phyloP scores from a whole-genome alignment of 805 yeast species.

The Wickerhamiella domercqiae region DNA sequence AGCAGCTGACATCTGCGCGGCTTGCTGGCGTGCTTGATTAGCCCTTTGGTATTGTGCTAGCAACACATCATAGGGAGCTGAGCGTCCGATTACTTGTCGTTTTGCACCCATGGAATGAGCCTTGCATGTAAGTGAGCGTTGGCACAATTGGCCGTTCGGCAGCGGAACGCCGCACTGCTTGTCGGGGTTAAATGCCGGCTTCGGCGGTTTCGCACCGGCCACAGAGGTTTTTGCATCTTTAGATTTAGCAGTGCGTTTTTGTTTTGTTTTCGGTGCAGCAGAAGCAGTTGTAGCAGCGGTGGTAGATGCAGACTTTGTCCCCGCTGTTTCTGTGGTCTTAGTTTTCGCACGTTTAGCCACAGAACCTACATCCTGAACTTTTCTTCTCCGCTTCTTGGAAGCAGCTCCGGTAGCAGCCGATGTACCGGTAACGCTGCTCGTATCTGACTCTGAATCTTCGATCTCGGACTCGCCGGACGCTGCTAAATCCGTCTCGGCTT shows the following conservation, averaged over 20 bases:
- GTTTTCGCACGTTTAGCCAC: neutral
- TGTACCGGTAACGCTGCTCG: neutral
- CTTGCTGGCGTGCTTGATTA: slow-evolving; percentile 71
- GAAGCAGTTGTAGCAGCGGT: neutral
- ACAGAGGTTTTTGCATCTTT: slow-evolving; percentile 1
- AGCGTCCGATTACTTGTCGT: slow-evolving; percentile 84
- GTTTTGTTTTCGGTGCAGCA: slow-evolving; percentile 3
- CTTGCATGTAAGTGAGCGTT: slow-evolving; percentile 89
- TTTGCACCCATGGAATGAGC: slow-evolving; percentile 98
- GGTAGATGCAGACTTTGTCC: slow-evolving; percentile 1
- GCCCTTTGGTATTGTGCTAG: slow-evolving; percentile 81
- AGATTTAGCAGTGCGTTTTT: slow-evolving; percentile 3
- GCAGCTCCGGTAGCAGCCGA: neutral
- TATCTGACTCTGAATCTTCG: neutral
- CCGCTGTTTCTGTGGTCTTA: neutral
- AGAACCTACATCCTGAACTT: neutral
- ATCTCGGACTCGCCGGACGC: neutral
- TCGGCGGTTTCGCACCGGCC: slow-evolving; percentile 7
- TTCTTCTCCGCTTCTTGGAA: neutral
- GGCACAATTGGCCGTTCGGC: slow-evolving; percentile 91
- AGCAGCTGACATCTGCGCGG: slow-evolving; percentile 11
- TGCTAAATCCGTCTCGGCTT: neutral
- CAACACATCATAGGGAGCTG: slow-evolving; percentile 80
- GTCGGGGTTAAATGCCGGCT: slow-evolving; percentile 15
- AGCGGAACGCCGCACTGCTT: slow-evolving; percentile 89